Base-by-base conservation (phyloP, 148 eudicot genomes). In the Chenopodium berlandieri region DNA sequence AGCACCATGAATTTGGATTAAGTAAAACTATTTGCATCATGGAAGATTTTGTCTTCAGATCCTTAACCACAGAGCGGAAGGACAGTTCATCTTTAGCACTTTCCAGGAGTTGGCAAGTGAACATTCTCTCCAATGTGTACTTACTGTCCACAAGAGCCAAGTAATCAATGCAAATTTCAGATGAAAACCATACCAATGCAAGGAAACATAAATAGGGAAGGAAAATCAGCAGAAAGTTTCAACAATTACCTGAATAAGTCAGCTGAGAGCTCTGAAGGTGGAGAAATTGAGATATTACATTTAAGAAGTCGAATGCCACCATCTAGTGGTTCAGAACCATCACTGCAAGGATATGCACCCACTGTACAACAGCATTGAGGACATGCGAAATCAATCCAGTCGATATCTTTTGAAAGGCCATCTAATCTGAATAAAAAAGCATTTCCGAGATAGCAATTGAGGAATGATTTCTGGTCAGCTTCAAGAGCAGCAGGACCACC, bases 61-160 rank as follows among this genome's bases (percentile, higher is more conserved):
- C 95, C 81, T 89, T 90, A 71, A 96, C 85, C 78, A 90, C 90
- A 25, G 95, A 89, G 74, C 98, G 93, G 79, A 89, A 96, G 46
- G 99, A 94, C 69, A 94, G 86, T 83, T 96, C 99, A 72, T 91
- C 94, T 76, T 94, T 85, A 68, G 98, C 98, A 86, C 86, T 90
- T 86, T 94, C 97, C 71, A 87, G 76, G 67, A 96, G 91, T 78
- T 91, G 95, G 78, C 83, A 85, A 40, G 99, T 75, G 73, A 96
- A 96, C 98, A 96, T 92, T 85, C 90, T 91, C 84, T 96, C 99
- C 81, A 96, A 82, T 46, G 91, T 88, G 86, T 96, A 92, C 50
- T 87, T 88, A 84, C 99, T 96, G 90, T 70, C 44, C 74, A 84
- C 11, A 71, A 71, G 20, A 86, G 9, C 52, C 58, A 58, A 68